Conservation (phyloP, 73 alveolate genomes). For the Strombidium stylifer region DNA sequence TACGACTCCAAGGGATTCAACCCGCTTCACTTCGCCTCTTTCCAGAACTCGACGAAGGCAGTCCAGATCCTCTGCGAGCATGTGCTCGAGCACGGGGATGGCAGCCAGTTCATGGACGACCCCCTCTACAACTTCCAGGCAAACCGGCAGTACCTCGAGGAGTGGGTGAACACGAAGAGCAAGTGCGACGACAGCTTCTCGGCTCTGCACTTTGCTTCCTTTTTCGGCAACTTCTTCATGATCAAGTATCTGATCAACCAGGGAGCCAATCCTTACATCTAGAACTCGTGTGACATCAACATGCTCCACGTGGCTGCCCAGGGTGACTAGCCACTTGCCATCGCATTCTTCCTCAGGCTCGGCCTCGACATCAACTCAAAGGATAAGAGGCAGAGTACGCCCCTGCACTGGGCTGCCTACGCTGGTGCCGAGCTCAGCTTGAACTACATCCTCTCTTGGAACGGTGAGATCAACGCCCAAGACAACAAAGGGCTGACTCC, state of each 20-base stretch:
- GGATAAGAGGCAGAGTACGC: slow-evolving; percentile 53
- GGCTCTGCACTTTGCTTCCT: slow-evolving; percentile 64
- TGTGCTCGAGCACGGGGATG: neutral
- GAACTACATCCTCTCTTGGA: slow-evolving; percentile 52
- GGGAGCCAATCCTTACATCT: slow-evolving; percentile 56
- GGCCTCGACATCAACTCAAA: slow-evolving; percentile 20
- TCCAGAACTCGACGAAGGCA: slow-evolving; percentile 15
- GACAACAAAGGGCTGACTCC: slow-evolving; percentile 67
- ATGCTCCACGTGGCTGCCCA: slow-evolving; percentile 75
- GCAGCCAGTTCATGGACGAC: neutral
- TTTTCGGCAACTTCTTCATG: slow-evolving; percentile 55
- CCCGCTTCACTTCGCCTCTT: slow-evolving; percentile 42
- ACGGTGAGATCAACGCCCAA: slow-evolving; percentile 35
- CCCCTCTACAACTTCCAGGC: neutral
- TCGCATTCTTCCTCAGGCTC: slow-evolving; percentile 39
- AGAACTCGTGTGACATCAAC: slow-evolving; percentile 38
- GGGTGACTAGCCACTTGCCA: slow-evolving; percentile 67
- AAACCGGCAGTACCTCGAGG: neutral
- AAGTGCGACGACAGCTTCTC: slow-evolving; percentile 60
- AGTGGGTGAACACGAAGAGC: slow-evolving; percentile 12
- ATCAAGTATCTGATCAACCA: slow-evolving; percentile 37
- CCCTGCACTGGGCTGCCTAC: slow-evolving; percentile 68
- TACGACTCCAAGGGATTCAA: slow-evolving; percentile 29
- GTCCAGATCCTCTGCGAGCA: slow-evolving; percentile 9
- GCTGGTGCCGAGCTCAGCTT: slow-evolving; percentile 58